These are phyloP conservation scores for Murraya paniculata DNA, from an alignment of 345 rosid species.

Conservation along the genomic window DNA sequence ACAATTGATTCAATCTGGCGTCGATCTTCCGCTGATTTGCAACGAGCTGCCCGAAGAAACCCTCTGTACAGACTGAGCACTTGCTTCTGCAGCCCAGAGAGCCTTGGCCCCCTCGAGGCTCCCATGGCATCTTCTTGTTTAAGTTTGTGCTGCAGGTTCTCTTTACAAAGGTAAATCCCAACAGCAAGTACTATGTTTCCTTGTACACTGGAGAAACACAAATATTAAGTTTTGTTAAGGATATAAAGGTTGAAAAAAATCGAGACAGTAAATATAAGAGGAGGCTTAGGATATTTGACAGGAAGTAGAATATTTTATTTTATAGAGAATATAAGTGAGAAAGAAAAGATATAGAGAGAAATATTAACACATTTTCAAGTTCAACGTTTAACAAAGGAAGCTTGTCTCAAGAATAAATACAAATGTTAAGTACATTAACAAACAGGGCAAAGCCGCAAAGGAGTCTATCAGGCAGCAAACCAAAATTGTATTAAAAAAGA, in stretches of 20 bases:
- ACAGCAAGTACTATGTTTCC: background rate
- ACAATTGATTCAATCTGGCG: conserved; percentile 58
- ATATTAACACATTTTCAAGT: background rate
- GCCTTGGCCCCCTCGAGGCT: conserved; percentile 29
- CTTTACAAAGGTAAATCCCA: background rate
- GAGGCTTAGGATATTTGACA: background rate
- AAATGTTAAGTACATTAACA: background rate
- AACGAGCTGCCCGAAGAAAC: conserved; percentile 77
- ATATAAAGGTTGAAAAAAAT: background rate
- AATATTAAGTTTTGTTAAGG: background rate
- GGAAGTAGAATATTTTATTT: background rate
- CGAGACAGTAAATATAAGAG: background rate
- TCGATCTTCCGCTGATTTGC: conserved; percentile 56
- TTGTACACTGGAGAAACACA: background rate
- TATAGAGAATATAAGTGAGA: background rate
- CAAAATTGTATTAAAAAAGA: background rate
- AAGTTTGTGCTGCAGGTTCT: background rate
- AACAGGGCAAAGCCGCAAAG: background rate
- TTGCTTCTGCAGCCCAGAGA: conserved; percentile 90
- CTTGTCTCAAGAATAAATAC: background rate
- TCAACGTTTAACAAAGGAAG: background rate
- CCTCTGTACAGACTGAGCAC: conserved; percentile 78
- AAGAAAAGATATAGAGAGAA: background rate
- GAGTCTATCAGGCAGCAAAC: background rate
- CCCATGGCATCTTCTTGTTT: conserved; percentile 29